Conservation (phyloP, 2,329 filamentous ascomycete species). For the Pochonia chlamydosporia region DNA sequence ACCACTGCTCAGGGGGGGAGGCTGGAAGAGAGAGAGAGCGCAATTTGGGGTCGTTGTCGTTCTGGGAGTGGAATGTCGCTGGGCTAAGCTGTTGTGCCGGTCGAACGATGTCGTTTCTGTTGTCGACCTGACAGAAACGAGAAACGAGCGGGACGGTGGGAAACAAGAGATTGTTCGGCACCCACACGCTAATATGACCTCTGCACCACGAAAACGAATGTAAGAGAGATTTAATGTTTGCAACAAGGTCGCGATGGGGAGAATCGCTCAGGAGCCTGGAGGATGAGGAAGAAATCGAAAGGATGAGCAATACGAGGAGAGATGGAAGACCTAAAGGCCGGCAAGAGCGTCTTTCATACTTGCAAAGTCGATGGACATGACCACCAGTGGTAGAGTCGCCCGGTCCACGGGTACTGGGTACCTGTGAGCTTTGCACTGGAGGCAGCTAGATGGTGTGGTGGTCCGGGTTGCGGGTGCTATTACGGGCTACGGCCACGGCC, state of each 20-base stretch:
- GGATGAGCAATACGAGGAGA: background rate
- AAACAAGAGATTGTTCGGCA: background rate
- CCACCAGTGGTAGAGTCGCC: no score
- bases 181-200: no score
- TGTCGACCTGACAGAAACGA: no score
- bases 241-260: background rate
- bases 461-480: no score
- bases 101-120: no score
- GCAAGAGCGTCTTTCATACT: no score
- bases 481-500: no score
- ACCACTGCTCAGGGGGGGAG: no score
- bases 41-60: background rate
- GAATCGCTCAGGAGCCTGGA: background rate
- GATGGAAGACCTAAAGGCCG: background rate
- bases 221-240: background rate
- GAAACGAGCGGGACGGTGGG: background rate
- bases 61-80: slow-evolving; percentile 3
- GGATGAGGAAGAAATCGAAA: background rate
- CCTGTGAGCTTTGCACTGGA: no score
- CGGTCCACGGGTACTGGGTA: no score
- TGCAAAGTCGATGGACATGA: no score
- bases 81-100: background rate
- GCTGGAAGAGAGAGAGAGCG: background rate
- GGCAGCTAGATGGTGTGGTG: no score
- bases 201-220: background rate